A percentile compares a stretch with the other conserved stretches of the same genome.
These are phyloP conservation scores for Neohortaea acidophila DNA, from an alignment of 495 filamentous ascomycete genomes.

Conservation along the genomic window DNA sequence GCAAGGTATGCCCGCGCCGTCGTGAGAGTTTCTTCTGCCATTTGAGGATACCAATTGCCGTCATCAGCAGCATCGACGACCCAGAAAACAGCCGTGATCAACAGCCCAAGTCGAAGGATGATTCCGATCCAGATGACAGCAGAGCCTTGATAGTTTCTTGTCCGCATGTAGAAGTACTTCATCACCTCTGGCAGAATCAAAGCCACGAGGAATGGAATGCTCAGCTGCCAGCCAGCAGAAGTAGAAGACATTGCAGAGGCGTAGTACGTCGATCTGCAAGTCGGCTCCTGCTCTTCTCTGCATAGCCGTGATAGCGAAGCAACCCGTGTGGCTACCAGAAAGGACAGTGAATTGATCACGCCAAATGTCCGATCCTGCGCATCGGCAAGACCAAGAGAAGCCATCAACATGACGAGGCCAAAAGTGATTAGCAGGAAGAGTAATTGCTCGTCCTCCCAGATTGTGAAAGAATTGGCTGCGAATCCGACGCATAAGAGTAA, in stretches of 20 bases:
- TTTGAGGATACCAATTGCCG: conserved; percentile 57
- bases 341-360: conserved; percentile 68
- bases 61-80: conserved; percentile 80
- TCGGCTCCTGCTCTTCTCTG: conserved; percentile 96
- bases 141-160: conserved; percentile 71
- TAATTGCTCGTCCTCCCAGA: conserved; percentile 97
- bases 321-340: conserved; percentile 64
- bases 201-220: conserved; percentile 59
- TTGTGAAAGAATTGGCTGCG: conserved; percentile 93
- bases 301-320: conserved; percentile 86
- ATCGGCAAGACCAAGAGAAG: conserved; percentile 53
- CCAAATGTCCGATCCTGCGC: conserved; percentile 52
- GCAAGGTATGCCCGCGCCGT: conserved; percentile 58
- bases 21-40: conserved; percentile 50
- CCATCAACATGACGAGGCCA: conserved; percentile 53
- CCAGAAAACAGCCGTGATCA: conserved; percentile 75
- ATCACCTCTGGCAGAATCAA: conserved; percentile 63
- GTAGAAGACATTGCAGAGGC: conserved; percentile 81
- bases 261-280: conserved; percentile 90
- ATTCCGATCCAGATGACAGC: conserved; percentile 70
- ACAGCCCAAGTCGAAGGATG: conserved; percentile 59
- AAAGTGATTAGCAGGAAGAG: conserved; percentile 83
- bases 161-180: conserved; percentile 57
- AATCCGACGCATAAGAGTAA: conserved; percentile 74
- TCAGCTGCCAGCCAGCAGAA: conserved; percentile 79